Evolutionary conservation across 1,284 basidiomycete species (phyloP).

Genomic region (Ustilago hordei): DNA sequence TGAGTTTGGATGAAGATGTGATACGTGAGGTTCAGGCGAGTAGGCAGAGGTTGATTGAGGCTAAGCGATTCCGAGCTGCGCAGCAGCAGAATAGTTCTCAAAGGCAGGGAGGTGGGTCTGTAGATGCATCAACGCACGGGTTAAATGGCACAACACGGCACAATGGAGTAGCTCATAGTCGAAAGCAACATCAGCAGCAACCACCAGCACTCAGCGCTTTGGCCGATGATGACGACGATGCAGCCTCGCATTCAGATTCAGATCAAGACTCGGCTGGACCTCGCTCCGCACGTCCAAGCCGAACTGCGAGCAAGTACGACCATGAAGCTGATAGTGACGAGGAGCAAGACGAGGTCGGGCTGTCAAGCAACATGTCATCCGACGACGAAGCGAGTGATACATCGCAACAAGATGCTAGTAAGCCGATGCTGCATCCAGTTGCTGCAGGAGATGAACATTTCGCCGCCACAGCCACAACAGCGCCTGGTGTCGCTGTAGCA

Average conservation of each 20-base stretch:
- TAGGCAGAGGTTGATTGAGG: conserved; percentile 35
- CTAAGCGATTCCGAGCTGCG: conserved; percentile 20
- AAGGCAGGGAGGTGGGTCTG: conserved; percentile 15
- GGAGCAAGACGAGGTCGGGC: conserved; percentile 29
- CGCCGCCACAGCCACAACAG: not conserved
- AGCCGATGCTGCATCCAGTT: conserved; percentile 19
- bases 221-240: conserved; percentile 21
- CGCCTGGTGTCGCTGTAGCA: not conserved
- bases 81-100: not conserved
- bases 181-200: conserved; percentile 12
- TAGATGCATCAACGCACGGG: not conserved
- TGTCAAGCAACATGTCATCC: conserved; percentile 43
- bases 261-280: conserved; percentile 8
- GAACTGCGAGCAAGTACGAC: not conserved
- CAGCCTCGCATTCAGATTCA: conserved; percentile 25
- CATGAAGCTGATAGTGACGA: conserved; percentile 19
- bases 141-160: conserved; percentile 1
- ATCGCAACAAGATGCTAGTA: conserved; percentile 26
- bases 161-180: not conserved
- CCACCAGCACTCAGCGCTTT: conserved; percentile 13
- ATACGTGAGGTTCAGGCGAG: conserved; percentile 29
- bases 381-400: conserved; percentile 51
- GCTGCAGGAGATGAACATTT: not conserved
- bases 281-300: not conserved
- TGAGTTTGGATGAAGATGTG: conserved; percentile 50